Evolutionary conservation across 176 grass and related monocot species (phyloP), one percentile per base, ranked within the genome.

Genomic region (Avena eriantha): DNA sequence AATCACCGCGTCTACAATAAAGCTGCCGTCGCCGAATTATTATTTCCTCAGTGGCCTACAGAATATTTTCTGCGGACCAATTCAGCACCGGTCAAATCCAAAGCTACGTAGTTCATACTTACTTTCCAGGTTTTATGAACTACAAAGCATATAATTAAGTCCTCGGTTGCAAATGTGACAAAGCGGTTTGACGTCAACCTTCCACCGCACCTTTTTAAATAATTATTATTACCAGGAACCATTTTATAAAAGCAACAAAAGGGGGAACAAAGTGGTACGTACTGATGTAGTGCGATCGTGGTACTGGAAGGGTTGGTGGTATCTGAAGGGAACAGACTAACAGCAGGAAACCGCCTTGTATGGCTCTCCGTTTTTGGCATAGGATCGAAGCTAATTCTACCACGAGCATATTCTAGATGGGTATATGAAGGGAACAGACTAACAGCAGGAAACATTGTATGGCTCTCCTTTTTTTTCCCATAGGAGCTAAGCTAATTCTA

Each of bases 201-300:
- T 79, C 31, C 53, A 14, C 22, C 69, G n/a, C 9, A 22, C 10
- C n/a, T 10, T 82, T 77, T 76, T 68, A 39, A 56, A 16, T 21
- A 58, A 51, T 71, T 70, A 86, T 82, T 43, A 78, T 86, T 77
- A 71, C 63, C 31, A 14, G 50, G 18, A 86, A 70, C 88, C 24
- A 64, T 77, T 48, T 39, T 39, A 39, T 61, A 77, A 43, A 86
- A 90, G 43, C 10, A 86, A 12, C 29, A 36, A 51, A 65, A 39
- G 65, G 13, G 53, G 54, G 66, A 21, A 11, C 29, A 47, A 58
- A 41, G 39, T 41, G 39, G 24, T 34, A 4, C n/a, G 57, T 84
- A 18, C 24, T 46, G 7, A 77, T 17, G n/a, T 61, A 34, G 58
- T 76, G 67, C 57, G 34, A 18, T 19, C 29, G 33, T 45, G 7